Conservation (phyloP, 208 protist genomes). For the Leishmania martiniquensis region DNA sequence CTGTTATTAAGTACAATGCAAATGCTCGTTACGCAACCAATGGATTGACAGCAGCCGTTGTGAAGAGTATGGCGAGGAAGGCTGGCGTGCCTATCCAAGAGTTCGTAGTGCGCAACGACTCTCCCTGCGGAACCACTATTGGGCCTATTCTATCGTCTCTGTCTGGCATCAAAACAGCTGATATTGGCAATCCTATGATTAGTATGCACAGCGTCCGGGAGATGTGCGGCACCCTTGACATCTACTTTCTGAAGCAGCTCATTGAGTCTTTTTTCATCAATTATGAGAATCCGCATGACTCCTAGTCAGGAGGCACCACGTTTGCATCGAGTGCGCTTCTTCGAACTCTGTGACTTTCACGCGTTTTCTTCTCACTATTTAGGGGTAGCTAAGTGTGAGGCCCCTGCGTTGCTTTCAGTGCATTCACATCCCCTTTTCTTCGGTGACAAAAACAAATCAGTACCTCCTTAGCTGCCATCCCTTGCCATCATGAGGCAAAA, state of each 20-base stretch:
- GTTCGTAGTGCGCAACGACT: conserved; percentile 97
- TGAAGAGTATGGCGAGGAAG: conserved; percentile 82
- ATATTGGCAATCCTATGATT: conserved; percentile 97
- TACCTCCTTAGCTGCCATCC: neutral
- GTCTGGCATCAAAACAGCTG: conserved; percentile 95
- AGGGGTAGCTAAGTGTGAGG: neutral
- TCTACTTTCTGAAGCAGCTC: conserved; percentile 85
- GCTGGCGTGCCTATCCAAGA: conserved; percentile 84
- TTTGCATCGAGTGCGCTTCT: neutral
- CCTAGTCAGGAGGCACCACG: neutral
- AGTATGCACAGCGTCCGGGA: conserved; percentile 98
- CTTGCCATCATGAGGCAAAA: neutral
- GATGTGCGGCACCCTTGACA: conserved; percentile 93
- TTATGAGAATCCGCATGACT: conserved; percentile 39
- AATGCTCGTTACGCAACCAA: conserved; percentile 97
- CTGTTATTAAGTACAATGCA: conserved; percentile 97
- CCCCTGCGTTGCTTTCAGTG: neutral
- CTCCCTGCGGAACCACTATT: conserved; percentile 97
- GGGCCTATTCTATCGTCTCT: conserved; percentile 95
- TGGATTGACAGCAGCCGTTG: conserved; percentile 77
- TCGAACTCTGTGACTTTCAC: neutral
- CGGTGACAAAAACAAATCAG: neutral
- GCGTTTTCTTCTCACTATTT: neutral
- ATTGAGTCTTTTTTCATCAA: conserved; percentile 86
- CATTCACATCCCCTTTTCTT: neutral